Conservation (phyloP, 2,329 filamentous ascomycete species). For the Colletotrichum tofieldiae region DNA sequence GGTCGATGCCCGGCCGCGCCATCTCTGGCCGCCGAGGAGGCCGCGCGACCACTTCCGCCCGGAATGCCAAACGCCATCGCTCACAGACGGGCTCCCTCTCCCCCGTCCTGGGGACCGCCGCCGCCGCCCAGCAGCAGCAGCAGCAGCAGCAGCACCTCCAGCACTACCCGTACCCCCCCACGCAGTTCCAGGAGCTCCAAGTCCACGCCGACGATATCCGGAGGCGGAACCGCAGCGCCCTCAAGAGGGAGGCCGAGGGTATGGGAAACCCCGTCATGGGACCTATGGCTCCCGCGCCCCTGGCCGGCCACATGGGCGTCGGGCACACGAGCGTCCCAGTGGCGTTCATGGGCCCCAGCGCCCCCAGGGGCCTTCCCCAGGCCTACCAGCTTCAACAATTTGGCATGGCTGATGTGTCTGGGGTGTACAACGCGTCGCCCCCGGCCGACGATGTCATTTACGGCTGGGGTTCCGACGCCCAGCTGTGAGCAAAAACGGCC, state of each 20-base stretch:
- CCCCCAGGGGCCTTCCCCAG: neutral
- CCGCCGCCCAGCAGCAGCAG: neutral
- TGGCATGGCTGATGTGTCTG: slow-evolving; percentile 34
- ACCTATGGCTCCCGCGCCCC: neutral
- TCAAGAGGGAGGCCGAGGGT: neutral
- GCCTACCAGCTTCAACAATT: slow-evolving; percentile 30
- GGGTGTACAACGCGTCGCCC: slow-evolving; percentile 29
- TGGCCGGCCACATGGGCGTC: slow-evolving; percentile 4
- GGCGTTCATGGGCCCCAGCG: neutral
- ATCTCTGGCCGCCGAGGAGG: slow-evolving; percentile 54
- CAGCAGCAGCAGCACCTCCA: slow-evolving; percentile 1
- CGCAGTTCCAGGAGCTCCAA: neutral
- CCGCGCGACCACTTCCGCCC: slow-evolving; percentile 48
- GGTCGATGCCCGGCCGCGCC: slow-evolving; percentile 51
- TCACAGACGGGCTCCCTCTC: slow-evolving; percentile 16
- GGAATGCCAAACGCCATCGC: slow-evolving; percentile 22
- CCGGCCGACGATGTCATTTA: slow-evolving; percentile 25
- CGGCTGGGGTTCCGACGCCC: slow-evolving; percentile 29
- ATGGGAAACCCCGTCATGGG: neutral
- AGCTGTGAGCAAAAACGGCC: slow-evolving; percentile 8
- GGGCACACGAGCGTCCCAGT: neutral
- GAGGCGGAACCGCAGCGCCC: neutral
- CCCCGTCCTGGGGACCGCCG: neutral
- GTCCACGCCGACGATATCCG: neutral
- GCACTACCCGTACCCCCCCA: neutral